Evolutionary conservation across 148 eudicot species (phyloP).

Genomic region (Vaccinium darrowii): DNA sequence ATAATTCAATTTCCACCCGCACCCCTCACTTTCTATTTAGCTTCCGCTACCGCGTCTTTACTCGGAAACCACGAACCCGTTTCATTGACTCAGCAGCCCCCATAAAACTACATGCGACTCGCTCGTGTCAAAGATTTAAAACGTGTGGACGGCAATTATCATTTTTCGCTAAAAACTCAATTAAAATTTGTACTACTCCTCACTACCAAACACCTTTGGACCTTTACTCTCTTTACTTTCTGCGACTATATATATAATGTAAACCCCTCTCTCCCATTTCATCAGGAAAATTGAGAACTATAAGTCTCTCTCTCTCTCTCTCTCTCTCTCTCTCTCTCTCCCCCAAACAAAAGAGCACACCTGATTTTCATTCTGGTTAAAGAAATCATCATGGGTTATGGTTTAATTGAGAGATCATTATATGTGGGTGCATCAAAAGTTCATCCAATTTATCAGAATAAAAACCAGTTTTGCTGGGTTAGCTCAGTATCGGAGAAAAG

Average conservation of each 20-base stretch:
- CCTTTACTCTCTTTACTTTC: not conserved
- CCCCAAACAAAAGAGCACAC: not conserved
- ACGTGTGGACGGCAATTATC: not conserved
- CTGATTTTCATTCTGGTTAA: conserved; percentile 14
- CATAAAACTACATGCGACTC: not conserved
- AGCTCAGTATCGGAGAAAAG: conserved; percentile 17
- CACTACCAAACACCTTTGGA: not conserved
- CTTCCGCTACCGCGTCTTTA: not conserved
- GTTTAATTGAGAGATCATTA: conserved; percentile 30
- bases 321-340: not conserved
- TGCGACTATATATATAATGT: too few relatives aligned
- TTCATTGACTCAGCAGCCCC: not conserved
- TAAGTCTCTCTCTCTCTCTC: conserved; percentile 15
- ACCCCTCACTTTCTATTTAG: not conserved
- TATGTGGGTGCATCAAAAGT: conserved; percentile 28
- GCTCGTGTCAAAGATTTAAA: not conserved
- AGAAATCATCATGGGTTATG: conserved; percentile 38
- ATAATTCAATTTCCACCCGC: not conserved
- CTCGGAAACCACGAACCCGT: not conserved
- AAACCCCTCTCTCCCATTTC: not conserved
- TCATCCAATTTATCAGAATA: not conserved
- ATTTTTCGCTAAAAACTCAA: not conserved
- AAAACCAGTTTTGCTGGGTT: conserved; percentile 3
- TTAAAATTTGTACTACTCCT: too few relatives aligned
- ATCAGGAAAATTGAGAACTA: not conserved